Conservation (phyloP, 2,329 filamentous ascomycete species). For the Penicillium decumbens region DNA sequence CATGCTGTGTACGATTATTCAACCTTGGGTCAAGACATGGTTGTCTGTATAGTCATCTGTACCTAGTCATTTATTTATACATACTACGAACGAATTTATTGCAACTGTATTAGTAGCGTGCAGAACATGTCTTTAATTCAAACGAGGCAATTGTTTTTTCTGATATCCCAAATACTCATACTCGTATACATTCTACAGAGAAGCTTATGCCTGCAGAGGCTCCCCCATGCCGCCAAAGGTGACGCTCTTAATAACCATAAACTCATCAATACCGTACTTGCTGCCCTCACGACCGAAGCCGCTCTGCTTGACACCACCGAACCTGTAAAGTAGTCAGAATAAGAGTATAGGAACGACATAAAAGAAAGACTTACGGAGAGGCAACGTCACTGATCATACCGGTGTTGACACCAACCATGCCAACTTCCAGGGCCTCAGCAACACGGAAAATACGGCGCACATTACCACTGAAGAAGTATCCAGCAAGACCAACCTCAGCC, state of each 20-base stretch:
- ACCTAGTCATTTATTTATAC: neutral
- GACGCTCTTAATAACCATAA: conserved; percentile 67
- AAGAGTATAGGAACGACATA: neutral
- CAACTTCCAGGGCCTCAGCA: conserved; percentile 53
- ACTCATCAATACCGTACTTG: conserved; percentile 72
- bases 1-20: neutral
- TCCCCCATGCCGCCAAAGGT: conserved; percentile 60
- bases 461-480: conserved; percentile 79
- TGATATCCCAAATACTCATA: neutral
- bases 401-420: conserved; percentile 64
- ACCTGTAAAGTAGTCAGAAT: conserved; percentile 41
- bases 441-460: conserved; percentile 56
- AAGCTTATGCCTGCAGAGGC: conserved; percentile 47
- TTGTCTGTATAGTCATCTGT: neutral
- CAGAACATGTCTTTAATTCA: neutral
- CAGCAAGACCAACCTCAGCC: conserved; percentile 80
- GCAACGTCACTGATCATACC: conserved; percentile 57
- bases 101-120: neutral
- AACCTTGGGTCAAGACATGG: neutral
- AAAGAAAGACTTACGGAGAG: conserved; percentile 39
- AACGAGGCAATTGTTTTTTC: neutral
- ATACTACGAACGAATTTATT: neutral
- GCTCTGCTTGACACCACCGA: conserved; percentile 77
- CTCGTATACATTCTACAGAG: neutral
- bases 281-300: conserved; percentile 77